Percentiles rank a stretch among this genome's conserved stretches.
These are phyloP conservation scores for Phytopythium chamaehyphon DNA, from an alignment of 352 stramenopile species.

Conservation along the genomic window DNA sequence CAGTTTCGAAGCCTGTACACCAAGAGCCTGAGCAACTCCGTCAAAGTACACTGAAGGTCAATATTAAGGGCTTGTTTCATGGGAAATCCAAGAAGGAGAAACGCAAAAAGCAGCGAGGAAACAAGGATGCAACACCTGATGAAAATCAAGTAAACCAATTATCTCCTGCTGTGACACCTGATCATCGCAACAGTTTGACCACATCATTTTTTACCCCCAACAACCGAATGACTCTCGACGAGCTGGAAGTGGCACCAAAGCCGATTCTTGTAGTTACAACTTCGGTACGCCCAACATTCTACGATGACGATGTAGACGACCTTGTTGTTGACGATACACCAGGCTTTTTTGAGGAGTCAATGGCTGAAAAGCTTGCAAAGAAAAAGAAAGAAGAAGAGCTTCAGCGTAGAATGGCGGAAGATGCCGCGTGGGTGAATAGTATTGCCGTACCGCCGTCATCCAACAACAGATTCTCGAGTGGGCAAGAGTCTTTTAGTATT, in stretches of 20 bases:
- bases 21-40: not conserved
- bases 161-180: slow-evolving; percentile 7
- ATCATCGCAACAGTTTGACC: slow-evolving; percentile 8
- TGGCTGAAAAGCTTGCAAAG: slow-evolving; percentile 16
- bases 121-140: not conserved
- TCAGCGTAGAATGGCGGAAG: slow-evolving; percentile 14
- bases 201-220: not conserved
- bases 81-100: slow-evolving; percentile 15
- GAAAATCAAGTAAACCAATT: slow-evolving; percentile 7
- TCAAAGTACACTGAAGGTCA: slow-evolving; percentile 26
- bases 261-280: not conserved
- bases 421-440: slow-evolving; percentile 23
- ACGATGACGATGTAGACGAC: slow-evolving; percentile 45
- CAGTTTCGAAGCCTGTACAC: not conserved
- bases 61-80: slow-evolving; percentile 35
- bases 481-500: slow-evolving; percentile 50
- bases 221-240: slow-evolving; percentile 24
- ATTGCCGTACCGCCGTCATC: slow-evolving; percentile 10
- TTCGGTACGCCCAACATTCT: slow-evolving; percentile 23
- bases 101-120: slow-evolving; percentile 1
- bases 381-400: slow-evolving; percentile 20
- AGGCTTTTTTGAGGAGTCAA: slow-evolving; percentile 48
- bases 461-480: slow-evolving; percentile 25
- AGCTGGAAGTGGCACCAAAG: slow-evolving; percentile 12
- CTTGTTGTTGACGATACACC: slow-evolving; percentile 55